Percentiles rank a stretch among this genome's conserved stretches.
Evolutionary conservation across 202 grass and related monocot species (phyloP).

Genomic region (Sporobolus alterniflorus): DNA sequence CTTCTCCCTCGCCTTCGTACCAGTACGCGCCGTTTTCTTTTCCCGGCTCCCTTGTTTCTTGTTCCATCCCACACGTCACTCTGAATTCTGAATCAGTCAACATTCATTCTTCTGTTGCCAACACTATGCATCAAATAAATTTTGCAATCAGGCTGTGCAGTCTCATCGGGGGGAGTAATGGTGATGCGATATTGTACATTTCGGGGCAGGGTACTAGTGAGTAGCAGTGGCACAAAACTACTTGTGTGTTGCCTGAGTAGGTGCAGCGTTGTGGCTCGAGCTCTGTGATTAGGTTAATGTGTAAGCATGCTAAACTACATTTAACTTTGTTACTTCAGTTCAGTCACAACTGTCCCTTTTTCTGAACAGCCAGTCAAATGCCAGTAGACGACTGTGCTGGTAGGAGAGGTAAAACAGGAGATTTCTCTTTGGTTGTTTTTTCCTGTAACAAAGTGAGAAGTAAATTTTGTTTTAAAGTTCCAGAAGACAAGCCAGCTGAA

Average conservation of each 20-base stretch:
- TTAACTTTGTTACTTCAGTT: neutral
- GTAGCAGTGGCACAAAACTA: too few species aligned
- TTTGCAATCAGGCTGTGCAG: neutral
- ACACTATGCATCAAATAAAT: neutral
- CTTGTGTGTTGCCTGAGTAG: neutral
- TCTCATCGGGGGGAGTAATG: neutral
- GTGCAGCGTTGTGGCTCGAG: too few species aligned
- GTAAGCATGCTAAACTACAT: too few species aligned
- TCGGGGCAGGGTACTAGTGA: neutral
- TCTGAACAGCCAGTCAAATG: neutral
- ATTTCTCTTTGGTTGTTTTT: neutral
- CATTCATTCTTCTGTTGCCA: neutral
- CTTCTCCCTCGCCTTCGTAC: conserved; percentile 97
- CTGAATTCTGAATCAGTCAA: too few species aligned
- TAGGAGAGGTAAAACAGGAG: too few species aligned
- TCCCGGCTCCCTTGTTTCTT: neutral
- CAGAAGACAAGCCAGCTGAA: neutral
- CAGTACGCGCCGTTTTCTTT: conserved; percentile 50
- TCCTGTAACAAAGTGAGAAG: neutral
- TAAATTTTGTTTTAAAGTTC: neutral
- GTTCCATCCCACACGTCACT: neutral
- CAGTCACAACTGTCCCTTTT: neutral
- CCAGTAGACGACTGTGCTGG: too few species aligned
- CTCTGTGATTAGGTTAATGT: too few species aligned
- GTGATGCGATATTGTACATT: neutral